A percentile compares a stretch with the other conserved stretches of the same genome.
phyloP scores from a whole-genome alignment of 805 yeast species.

The Candida morakotiae region DNA sequence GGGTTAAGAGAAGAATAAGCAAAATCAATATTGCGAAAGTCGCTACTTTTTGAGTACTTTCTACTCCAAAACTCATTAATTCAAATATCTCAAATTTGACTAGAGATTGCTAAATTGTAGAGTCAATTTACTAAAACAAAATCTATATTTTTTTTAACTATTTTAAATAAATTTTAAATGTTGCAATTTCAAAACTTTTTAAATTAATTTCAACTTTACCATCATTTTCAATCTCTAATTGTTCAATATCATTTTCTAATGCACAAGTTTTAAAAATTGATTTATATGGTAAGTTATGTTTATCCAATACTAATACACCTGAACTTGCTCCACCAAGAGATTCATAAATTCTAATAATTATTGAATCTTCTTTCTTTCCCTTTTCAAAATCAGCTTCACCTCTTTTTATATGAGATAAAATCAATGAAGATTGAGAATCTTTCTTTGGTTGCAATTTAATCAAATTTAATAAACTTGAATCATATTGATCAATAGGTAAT shows the following conservation, averaged over 20 bases:
- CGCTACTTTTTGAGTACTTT: too few species aligned
- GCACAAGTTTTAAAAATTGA: slow-evolving; percentile 54
- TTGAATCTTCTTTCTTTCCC: slow-evolving; percentile 42
- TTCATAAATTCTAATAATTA: slow-evolving; percentile 79
- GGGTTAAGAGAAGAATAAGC: too few species aligned
- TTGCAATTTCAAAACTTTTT: slow-evolving; percentile 77
- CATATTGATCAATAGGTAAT: slow-evolving; percentile 14
- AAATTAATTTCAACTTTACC: slow-evolving; percentile 41
- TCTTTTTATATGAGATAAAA: slow-evolving; percentile 77
- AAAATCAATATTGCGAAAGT: too few species aligned
- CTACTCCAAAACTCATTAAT: too few species aligned
- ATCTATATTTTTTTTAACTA: background rate
- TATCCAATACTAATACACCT: slow-evolving; percentile 46
- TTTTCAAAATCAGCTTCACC: slow-evolving; percentile 76
- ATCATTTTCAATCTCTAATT: slow-evolving; percentile 28
- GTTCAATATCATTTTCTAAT: slow-evolving; percentile 50
- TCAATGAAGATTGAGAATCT: too few species aligned
- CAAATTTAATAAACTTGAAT: slow-evolving; percentile 14
- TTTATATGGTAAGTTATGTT: slow-evolving; percentile 36
- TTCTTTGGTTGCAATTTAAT: slow-evolving; percentile 41
- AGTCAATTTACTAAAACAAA: too few species aligned
- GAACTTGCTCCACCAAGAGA: slow-evolving; percentile 74
- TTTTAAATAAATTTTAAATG: slow-evolving; percentile 47
- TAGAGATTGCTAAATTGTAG: too few species aligned
- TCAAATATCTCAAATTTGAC: too few species aligned